Base-by-base conservation (phyloP, 2,329 filamentous ascomycete species). In the Amphichorda felina region DNA sequence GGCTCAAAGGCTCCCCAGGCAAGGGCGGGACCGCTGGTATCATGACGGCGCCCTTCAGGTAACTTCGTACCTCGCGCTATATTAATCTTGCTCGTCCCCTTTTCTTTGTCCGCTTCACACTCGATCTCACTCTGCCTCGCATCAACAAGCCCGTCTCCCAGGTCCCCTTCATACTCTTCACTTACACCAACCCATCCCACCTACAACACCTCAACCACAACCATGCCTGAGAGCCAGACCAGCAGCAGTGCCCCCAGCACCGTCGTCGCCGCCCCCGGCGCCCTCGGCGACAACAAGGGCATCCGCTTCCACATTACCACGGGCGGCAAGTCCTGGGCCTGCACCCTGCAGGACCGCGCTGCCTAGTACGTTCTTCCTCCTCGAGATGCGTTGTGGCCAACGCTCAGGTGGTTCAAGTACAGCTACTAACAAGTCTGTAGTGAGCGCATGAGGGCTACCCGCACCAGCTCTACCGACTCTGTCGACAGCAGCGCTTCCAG, bases 281-380 rank as follows among this genome's bases (percentile, higher is more conserved):
- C n/a, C 34, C n/a, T 36, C 18, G 35, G 35, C 19, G 27, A 31
- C 9, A 31, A 31, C 35, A 30, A 25, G 27, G 35, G 24, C 19
- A 55, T 69, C 55, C 57, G 57, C 50, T 69, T 69, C 54, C 48
- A 61, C 32, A 59, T 69, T 52, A 60, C 57, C 52, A 54, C 64
- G 28, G 63, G 62, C 40, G 52, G 55, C 45, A 42, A 51, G 33
- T 51, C 49, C 32, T 60, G 55, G 46, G 35, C 48, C 28, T 67
- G 63, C 50, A 58, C 56, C 15, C 48, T 68, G 5, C 56, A 65
- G 41, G 63, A 68, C 49, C 61, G 64, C 37, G 39, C 46, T 41
- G 37, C 50, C 10, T 64, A 66, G 65, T 68, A 59, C 41, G 63
- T 54, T 18, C 22, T 25, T 30, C 13, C 17, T 22, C 6, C 15